phyloP scores from a whole-genome alignment of 2,329 filamentous ascomycete genomes.

The Fusarium xylarioides region DNA sequence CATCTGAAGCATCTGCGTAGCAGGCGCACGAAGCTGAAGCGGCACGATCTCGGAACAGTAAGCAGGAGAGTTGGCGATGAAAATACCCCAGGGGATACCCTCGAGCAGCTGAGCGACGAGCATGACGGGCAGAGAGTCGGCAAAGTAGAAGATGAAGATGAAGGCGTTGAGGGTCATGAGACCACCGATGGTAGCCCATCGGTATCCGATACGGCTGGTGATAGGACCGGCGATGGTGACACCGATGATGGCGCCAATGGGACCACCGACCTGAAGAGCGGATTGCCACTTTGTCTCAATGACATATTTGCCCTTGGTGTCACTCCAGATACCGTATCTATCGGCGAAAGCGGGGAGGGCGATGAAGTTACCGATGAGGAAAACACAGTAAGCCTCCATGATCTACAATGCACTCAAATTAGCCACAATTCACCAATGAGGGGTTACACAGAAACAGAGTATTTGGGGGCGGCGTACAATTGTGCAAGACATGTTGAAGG shows the following conservation, averaged over 20 bases:
- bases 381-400: constrained; percentile 61
- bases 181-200: constrained; percentile 48
- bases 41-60: constrained; percentile 70
- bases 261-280: constrained; percentile 47
- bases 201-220: constrained; percentile 50
- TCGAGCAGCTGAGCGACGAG: constrained; percentile 65
- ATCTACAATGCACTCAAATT: constrained; percentile 45
- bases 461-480: constrained; percentile 47
- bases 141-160: constrained; percentile 64
- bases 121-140: constrained; percentile 51
- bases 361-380: constrained; percentile 58
- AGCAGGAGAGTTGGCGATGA: constrained; percentile 69
- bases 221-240: constrained; percentile 51
- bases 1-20: constrained; percentile 70
- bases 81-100: constrained; percentile 69
- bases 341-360: constrained; percentile 51
- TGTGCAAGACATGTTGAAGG: constrained; percentile 59
- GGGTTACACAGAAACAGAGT: too few relatives aligned
- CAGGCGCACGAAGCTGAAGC: constrained; percentile 62
- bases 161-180: constrained; percentile 52
- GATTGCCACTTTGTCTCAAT: constrained; percentile 55
- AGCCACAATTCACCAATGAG: neutral
- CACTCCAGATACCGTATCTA: constrained; percentile 48
- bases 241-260: constrained; percentile 49
- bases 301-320: constrained; percentile 32